Conservation (phyloP, 129 eudicot species). For the Flaveria trinervia region DNA sequence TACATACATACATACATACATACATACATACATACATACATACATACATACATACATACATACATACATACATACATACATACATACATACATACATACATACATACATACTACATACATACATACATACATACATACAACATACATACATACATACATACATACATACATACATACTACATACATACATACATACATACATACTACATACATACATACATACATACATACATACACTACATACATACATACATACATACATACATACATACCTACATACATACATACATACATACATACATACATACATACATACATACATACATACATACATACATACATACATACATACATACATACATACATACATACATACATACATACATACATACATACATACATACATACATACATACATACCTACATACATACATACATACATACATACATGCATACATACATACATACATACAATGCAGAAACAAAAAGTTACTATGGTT, state of each 20-base stretch:
- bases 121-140: not conserved
- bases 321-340: not conserved
- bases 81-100: not conserved
- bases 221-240: not conserved
- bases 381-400: not conserved
- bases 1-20: not conserved
- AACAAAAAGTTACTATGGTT: conserved; percentile 17
- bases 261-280: not conserved
- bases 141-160: not conserved
- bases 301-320: not conserved
- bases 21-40: not conserved
- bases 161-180: not conserved
- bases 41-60: not conserved
- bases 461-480: not conserved
- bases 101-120: not conserved
- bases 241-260: not conserved
- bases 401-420: not conserved
- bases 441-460: not conserved
- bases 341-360: not conserved
- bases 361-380: not conserved
- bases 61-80: not conserved
- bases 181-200: not conserved
- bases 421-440: not conserved
- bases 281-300: not conserved
- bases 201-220: no score